These are phyloP conservation scores for Microcera coccophila DNA, from an alignment of 2,329 filamentous ascomycete genomes.

Conservation along the genomic window DNA sequence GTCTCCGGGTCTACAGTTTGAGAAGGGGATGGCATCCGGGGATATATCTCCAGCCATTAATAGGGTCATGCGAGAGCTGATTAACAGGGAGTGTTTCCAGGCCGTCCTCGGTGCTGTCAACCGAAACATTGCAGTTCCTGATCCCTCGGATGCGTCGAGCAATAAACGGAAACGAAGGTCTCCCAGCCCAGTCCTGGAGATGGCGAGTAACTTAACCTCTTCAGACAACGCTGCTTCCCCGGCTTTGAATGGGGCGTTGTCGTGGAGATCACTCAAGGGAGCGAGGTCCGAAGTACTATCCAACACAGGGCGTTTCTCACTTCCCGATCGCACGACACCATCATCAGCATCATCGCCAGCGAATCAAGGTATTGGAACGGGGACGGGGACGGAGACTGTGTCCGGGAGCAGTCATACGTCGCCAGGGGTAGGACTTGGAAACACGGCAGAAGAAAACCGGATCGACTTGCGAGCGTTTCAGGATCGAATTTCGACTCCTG, in stretches of 20 bases:
- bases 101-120: slow-evolving; percentile 32
- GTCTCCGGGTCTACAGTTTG: background rate
- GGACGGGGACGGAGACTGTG: slow-evolving; percentile 10
- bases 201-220: slow-evolving; percentile 4
- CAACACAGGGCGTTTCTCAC: too few relatives aligned
- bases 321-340: slow-evolving; percentile 33
- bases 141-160: slow-evolving; percentile 11
- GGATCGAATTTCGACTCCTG: slow-evolving; percentile 27
- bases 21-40: background rate
- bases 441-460: slow-evolving; percentile 34
- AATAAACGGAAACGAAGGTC: slow-evolving; percentile 34
- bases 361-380: slow-evolving; percentile 19
- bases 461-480: slow-evolving; percentile 33
- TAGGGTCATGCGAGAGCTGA: background rate
- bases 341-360: slow-evolving; percentile 31
- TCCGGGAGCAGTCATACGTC: slow-evolving; percentile 32
- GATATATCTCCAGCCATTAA: slow-evolving; percentile 1
- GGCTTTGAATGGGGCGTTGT: background rate
- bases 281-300: too few relatives aligned
- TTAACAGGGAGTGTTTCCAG: slow-evolving; percentile 29
- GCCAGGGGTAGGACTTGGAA: slow-evolving; percentile 31
- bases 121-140: slow-evolving; percentile 25
- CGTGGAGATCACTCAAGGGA: too few relatives aligned
- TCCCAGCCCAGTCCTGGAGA: slow-evolving; percentile 22
- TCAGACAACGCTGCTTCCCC: background rate